phyloP scores from a whole-genome alignment of 192 early-diverging fungal species.

The Rhizoclosmatium sp. region DNA sequence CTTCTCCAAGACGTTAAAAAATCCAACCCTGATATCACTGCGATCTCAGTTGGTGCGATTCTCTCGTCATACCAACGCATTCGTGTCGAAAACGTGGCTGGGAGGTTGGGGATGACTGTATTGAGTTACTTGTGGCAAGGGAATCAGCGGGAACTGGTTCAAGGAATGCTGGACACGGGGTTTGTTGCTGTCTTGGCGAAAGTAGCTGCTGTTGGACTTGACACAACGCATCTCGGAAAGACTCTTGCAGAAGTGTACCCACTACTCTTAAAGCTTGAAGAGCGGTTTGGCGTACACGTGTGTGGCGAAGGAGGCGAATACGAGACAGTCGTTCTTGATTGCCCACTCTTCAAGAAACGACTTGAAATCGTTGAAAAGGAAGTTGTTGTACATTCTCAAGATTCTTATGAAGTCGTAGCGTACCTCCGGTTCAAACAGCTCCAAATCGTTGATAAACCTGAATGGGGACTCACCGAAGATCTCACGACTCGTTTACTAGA shows the following conservation, averaged over 20 bases:
- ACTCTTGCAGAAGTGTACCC: conserved; percentile 80
- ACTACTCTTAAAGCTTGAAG: conserved; percentile 71
- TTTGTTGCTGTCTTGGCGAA: conserved; percentile 91
- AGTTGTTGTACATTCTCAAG: conserved; percentile 79
- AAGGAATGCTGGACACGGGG: conserved; percentile 82
- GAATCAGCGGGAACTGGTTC: conserved; percentile 81
- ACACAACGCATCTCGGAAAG: conserved; percentile 73
- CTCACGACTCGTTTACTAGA: conserved; percentile 14
- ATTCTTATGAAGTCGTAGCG: conserved; percentile 81
- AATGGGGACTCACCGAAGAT: conserved; percentile 40
- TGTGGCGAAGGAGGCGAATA: conserved; percentile 99
- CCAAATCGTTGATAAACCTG: conserved; percentile 72
- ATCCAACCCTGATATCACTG: conserved; percentile 75
- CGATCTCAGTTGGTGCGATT: conserved; percentile 93
- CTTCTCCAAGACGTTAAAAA: conserved; percentile 78
- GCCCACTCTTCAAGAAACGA: conserved; percentile 86
- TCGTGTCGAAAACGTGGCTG: conserved; percentile 92
- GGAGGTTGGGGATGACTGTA: conserved; percentile 82
- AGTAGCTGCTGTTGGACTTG: conserved; percentile 78
- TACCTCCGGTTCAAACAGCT: conserved; percentile 79
- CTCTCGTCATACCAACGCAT: conserved; percentile 97
- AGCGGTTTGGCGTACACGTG: conserved; percentile 82
- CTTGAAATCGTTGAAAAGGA: conserved; percentile 81
- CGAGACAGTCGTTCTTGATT: conserved; percentile 92
- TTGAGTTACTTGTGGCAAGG: conserved; percentile 91